Conservation (phyloP, 331 rosid species). For the Cydonia oblonga region DNA sequence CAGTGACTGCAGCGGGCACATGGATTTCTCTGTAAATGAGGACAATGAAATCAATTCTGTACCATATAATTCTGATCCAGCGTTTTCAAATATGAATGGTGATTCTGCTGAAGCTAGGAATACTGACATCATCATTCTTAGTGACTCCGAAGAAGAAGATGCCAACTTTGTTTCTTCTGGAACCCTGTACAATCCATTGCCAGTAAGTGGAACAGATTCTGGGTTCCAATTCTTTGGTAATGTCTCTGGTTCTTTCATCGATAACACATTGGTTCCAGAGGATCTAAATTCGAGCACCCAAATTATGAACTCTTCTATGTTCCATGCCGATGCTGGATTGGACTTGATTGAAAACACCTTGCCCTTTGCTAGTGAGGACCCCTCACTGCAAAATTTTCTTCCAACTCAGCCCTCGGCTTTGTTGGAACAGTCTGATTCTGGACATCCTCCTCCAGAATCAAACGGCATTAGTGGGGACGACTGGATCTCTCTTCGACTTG, state of each 20-base stretch:
- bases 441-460: not conserved
- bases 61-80: not conserved
- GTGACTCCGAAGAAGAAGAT: constrained; percentile 14
- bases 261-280: not conserved
- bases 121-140: constrained; percentile 8
- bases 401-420: not conserved
- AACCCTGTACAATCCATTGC: not conserved
- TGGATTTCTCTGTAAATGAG: not conserved
- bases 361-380: constrained; percentile 1
- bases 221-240: constrained; percentile 7
- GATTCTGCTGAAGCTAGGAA: not conserved
- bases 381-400: constrained; percentile 7
- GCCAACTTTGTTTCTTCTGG: constrained; percentile 2
- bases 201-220: not conserved
- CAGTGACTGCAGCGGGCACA: not conserved
- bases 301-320: constrained; percentile 6
- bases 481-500: constrained; percentile 15
- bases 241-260: constrained; percentile 9
- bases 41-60: constrained; percentile 2
- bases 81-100: not conserved
- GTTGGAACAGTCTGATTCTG: constrained; percentile 5
- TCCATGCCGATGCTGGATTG: not conserved
- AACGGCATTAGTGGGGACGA: constrained; percentile 1
- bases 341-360: constrained; percentile 7
- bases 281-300: not conserved